Conservation (phyloP, 2,329 filamentous ascomycete genomes). For the Fusarium sp. region DNA sequence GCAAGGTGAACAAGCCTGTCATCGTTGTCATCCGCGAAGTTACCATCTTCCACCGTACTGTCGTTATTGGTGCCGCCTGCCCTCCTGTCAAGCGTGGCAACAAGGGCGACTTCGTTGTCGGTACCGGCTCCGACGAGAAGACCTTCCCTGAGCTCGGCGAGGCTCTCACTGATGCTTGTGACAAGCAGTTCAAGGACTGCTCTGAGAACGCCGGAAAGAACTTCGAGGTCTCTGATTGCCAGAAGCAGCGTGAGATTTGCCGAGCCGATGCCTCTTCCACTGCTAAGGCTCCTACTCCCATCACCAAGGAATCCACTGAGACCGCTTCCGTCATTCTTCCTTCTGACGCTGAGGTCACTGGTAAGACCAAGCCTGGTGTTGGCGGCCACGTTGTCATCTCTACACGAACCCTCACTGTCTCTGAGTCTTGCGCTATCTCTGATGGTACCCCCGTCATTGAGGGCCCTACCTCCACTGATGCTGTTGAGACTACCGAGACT, state of each 20-base stretch:
- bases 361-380: slow-evolving; percentile 32
- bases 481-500: slow-evolving; percentile 21
- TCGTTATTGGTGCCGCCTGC: slow-evolving; percentile 44
- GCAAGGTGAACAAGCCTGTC: slow-evolving; percentile 33
- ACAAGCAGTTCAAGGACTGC: slow-evolving; percentile 44
- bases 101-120: slow-evolving; percentile 41
- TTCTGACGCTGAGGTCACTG: slow-evolving; percentile 37
- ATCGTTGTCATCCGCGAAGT: slow-evolving; percentile 40
- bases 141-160: slow-evolving; percentile 37
- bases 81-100: slow-evolving; percentile 38
- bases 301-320: slow-evolving; percentile 40
- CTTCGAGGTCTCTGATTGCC: slow-evolving; percentile 41
- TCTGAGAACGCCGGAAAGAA: slow-evolving; percentile 41
- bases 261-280: slow-evolving; percentile 41
- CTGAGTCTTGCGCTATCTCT: slow-evolving; percentile 42
- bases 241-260: slow-evolving; percentile 43
- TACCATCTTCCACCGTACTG: slow-evolving; percentile 40
- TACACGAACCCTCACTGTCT: slow-evolving; percentile 44
- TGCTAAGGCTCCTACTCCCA: slow-evolving; percentile 30
- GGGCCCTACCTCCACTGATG: slow-evolving; percentile 34
- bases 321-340: slow-evolving; percentile 45
- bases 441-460: slow-evolving; percentile 39
- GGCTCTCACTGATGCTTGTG: slow-evolving; percentile 41
- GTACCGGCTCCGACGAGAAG: slow-evolving; percentile 34
- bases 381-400: slow-evolving; percentile 42